Conservation (phyloP, 352 stramenopile species). For the Globisporangium nagaii region DNA sequence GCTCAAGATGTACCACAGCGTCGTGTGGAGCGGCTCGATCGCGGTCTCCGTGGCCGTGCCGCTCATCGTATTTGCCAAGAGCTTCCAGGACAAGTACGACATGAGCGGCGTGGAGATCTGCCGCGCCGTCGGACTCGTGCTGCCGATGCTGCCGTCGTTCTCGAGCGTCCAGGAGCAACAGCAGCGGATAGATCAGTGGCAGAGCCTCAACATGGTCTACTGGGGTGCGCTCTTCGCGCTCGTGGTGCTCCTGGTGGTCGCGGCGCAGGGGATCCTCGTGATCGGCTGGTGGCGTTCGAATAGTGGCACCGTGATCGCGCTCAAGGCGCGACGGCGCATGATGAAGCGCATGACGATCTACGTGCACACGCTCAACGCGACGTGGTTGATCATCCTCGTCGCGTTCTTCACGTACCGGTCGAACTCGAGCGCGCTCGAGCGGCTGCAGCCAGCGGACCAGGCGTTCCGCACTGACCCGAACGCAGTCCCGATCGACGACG, state of each 20-base stretch:
- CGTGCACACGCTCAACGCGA: slow-evolving; percentile 60
- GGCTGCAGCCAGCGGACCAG: slow-evolving; percentile 22
- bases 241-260: slow-evolving; percentile 53
- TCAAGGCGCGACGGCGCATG: slow-evolving; percentile 58
- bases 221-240: slow-evolving; percentile 54
- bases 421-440: slow-evolving; percentile 26
- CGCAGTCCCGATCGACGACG: neutral
- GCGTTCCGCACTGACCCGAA: neutral
- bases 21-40: slow-evolving; percentile 46
- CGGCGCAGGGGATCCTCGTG: slow-evolving; percentile 51
- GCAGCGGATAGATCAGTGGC: slow-evolving; percentile 40
- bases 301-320: slow-evolving; percentile 63
- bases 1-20: slow-evolving; percentile 44
- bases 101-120: slow-evolving; percentile 49
- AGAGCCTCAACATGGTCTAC: slow-evolving; percentile 50
- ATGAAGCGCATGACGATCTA: slow-evolving; percentile 76
- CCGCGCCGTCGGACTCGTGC: slow-evolving; percentile 32
- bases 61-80: slow-evolving; percentile 32
- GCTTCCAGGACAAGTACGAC: slow-evolving; percentile 27
- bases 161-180: slow-evolving; percentile 17
- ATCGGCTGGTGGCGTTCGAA: slow-evolving; percentile 76
- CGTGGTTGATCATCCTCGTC: slow-evolving; percentile 56
- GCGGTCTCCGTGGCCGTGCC: slow-evolving; percentile 34
- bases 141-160: slow-evolving; percentile 37
- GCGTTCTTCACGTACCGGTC: slow-evolving; percentile 61